These are phyloP conservation scores for Linaria vulgaris DNA, from an alignment of 257 asterid genomes.

Conservation along the genomic window DNA sequence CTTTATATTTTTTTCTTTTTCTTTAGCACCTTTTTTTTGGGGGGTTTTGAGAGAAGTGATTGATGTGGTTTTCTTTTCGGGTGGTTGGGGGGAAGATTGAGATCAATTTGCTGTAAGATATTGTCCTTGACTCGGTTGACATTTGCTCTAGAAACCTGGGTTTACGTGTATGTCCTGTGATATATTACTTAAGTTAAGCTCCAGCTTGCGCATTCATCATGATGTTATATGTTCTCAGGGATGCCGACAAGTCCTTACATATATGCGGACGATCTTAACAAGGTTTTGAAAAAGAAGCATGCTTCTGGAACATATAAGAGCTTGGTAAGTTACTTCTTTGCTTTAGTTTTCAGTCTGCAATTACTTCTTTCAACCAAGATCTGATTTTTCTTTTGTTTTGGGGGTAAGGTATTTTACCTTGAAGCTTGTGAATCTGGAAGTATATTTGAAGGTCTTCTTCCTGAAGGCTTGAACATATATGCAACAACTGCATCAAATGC, in stretches of 20 bases:
- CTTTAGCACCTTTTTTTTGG: background rate
- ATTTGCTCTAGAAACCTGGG: background rate
- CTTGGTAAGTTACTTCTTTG: constrained; percentile 49
- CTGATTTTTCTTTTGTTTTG: constrained; percentile 11
- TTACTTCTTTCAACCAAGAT: constrained; percentile 8
- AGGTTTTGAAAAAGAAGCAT: constrained; percentile 66
- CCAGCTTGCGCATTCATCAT: constrained; percentile 20
- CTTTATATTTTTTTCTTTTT: background rate
- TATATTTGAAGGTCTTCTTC: constrained; percentile 93
- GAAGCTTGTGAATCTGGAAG: constrained; percentile 99
- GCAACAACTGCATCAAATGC: constrained; percentile 98
- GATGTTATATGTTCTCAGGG: constrained; percentile 48
- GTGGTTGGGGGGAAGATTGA: background rate
- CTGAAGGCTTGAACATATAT: constrained; percentile 77
- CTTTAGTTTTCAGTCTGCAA: constrained; percentile 2
- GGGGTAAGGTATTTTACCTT: constrained; percentile 73
- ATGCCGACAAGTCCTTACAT: constrained; percentile 78
- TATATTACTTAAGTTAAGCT: background rate
- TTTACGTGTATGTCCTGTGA: background rate
- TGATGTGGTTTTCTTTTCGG: background rate
- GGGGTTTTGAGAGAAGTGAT: background rate
- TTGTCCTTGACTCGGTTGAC: background rate
- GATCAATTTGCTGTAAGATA: background rate
- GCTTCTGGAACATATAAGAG: constrained; percentile 85
- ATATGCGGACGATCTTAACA: constrained; percentile 69